These are phyloP conservation scores for Chlamydomonas incerta DNA, from an alignment of 139 green algal genomes.

Conservation along the genomic window DNA sequence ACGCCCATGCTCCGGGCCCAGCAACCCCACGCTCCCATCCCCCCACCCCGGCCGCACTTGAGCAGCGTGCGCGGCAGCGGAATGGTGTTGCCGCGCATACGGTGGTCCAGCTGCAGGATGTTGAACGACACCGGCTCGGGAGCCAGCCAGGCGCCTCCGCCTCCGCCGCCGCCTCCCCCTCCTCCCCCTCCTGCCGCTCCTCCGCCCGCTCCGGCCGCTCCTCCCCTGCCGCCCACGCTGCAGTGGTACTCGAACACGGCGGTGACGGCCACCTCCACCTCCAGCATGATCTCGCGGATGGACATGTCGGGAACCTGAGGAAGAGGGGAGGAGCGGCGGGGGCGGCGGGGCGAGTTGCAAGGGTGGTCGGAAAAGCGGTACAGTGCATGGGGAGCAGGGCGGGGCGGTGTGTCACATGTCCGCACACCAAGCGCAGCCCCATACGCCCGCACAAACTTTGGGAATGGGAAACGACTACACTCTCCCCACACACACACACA, in stretches of 20 bases:
- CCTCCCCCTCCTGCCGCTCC: conserved; percentile 3
- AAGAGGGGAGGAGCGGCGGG: background rate
- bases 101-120: conserved; percentile 57
- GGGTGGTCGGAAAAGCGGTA: too few relatives aligned
- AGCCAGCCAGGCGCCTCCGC: conserved; percentile 38
- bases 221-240: background rate
- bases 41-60: conserved; percentile 3
- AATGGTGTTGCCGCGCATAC: conserved; percentile 53
- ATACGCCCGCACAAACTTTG: too few relatives aligned
- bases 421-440: too few relatives aligned
- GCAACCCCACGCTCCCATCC: too few relatives aligned
- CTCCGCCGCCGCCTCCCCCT: background rate
- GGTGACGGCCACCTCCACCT: conserved; percentile 58
- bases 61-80: conserved; percentile 40
- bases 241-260: conserved; percentile 62
- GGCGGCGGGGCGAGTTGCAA: too few relatives aligned
- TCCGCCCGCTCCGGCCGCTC: conserved; percentile 13
- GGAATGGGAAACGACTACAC: too few relatives aligned
- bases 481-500: too few relatives aligned
- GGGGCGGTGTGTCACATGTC: too few relatives aligned
- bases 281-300: conserved; percentile 73
- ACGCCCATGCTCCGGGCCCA: too few relatives aligned
- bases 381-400: background rate
- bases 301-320: conserved; percentile 76
- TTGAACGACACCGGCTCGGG: conserved; percentile 45